phyloP scores from a whole-genome alignment of 768 basidiomycete species.

The Auricularia sp. region DNA sequence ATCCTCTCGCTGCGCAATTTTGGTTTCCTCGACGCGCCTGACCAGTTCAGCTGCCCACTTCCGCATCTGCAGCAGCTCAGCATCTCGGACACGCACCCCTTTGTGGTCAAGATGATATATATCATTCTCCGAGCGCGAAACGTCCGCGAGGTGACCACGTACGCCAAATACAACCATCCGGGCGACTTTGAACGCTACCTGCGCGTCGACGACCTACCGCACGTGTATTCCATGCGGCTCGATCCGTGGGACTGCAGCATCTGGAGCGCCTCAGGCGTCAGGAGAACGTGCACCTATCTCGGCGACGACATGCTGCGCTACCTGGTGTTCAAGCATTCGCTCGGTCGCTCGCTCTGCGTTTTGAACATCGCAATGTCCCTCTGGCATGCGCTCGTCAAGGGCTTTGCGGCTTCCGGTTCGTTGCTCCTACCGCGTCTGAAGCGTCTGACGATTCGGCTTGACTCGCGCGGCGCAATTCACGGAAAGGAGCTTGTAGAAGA shows the following conservation, averaged over 20 bases:
- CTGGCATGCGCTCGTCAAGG: not conserved
- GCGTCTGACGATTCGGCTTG: not conserved
- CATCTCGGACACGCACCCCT: not conserved
- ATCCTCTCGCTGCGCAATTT: not conserved
- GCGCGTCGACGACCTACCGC: not conserved
- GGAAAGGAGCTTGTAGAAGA: not conserved
- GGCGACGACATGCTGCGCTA: not conserved
- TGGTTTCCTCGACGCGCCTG: not conserved
- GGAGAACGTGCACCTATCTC: not conserved
- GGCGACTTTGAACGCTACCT: not conserved
- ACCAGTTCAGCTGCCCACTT: not conserved
- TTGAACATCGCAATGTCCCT: not conserved
- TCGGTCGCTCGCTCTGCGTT: not conserved
- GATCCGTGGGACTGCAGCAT: not conserved
- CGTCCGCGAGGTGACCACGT: not conserved
- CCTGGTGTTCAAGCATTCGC: not conserved
- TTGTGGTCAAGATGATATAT: not conserved
- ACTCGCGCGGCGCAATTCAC: not conserved
- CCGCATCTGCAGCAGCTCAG: not conserved
- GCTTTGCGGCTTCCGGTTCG: not conserved
- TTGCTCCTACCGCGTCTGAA: not conserved
- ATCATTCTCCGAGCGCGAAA: not conserved
- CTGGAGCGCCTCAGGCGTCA: not conserved
- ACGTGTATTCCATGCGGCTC: not conserved
- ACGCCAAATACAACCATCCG: not conserved